phyloP scores from a whole-genome alignment of 768 basidiomycete species.

The Flagelloscypha sp. region DNA sequence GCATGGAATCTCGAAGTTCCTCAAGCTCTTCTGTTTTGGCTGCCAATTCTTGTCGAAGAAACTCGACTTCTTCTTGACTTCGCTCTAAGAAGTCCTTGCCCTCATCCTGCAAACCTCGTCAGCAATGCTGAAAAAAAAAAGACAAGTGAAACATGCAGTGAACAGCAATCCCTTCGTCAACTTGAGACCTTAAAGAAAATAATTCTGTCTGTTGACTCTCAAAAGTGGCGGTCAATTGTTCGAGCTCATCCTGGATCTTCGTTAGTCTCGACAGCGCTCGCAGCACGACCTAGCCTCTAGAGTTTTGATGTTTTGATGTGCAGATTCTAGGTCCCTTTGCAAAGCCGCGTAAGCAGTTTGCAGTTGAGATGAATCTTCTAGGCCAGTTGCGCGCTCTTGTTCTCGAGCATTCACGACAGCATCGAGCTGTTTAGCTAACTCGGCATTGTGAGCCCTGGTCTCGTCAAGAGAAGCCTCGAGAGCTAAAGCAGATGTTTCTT shows the following conservation, averaged over 20 bases:
- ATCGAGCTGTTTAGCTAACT: constrained; percentile 36
- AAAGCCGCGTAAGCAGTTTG: constrained; percentile 55
- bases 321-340: constrained; percentile 51
- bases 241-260: constrained; percentile 55
- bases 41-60: constrained; percentile 52
- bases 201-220: constrained; percentile 49
- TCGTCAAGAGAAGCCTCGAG: constrained; percentile 56
- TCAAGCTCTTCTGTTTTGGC: constrained; percentile 63
- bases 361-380: constrained; percentile 47
- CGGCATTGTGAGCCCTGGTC: constrained; percentile 39
- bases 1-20: constrained; percentile 39
- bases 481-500: constrained; percentile 50
- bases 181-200: constrained; percentile 39
- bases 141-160: constrained; percentile 22
- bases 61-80: constrained; percentile 63
- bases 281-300: constrained; percentile 65
- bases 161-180: constrained; percentile 35
- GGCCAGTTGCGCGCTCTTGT: constrained; percentile 39
- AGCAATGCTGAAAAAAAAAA: constrained; percentile 3
- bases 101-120: constrained; percentile 37
- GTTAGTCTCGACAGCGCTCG: too few species aligned
- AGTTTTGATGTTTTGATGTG: constrained; percentile 43
- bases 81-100: constrained; percentile 53
- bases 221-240: constrained; percentile 36
- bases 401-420: constrained; percentile 40